A percentile compares a stretch with the other conserved stretches of the same genome.
These are phyloP conservation scores for Candida nemodendra DNA, from an alignment of 805 yeast genomes.

Conservation along the genomic window DNA sequence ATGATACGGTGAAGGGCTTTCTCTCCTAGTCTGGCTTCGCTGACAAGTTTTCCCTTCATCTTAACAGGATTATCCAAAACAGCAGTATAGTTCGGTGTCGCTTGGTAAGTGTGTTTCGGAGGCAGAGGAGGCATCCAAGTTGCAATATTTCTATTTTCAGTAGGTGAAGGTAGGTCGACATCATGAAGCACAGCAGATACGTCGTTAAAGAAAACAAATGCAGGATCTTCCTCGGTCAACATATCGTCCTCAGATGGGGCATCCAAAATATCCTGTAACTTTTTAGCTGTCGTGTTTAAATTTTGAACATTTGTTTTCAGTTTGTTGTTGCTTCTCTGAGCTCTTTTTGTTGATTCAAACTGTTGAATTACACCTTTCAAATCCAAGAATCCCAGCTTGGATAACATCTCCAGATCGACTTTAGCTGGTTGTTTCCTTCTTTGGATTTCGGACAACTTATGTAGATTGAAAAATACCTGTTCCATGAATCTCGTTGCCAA, in stretches of 20 bases:
- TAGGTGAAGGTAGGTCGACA: slow-evolving; percentile 52
- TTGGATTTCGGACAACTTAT: slow-evolving; percentile 55
- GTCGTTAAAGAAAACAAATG: slow-evolving; percentile 53
- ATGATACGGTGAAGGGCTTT: slow-evolving; percentile 64
- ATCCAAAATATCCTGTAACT: slow-evolving; percentile 14
- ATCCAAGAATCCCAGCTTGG: slow-evolving; percentile 42
- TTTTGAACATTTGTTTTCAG: slow-evolving; percentile 7
- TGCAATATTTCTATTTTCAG: slow-evolving; percentile 52
- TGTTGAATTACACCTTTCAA: slow-evolving; percentile 41
- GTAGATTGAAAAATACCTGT: slow-evolving; percentile 41
- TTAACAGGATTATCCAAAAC: slow-evolving; percentile 67
- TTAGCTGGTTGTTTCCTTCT: slow-evolving; percentile 56
- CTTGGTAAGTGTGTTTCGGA: slow-evolving; percentile 87
- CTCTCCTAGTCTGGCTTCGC: slow-evolving; percentile 81
- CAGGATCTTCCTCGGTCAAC: slow-evolving; percentile 40
- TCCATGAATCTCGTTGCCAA: slow-evolving; percentile 37
- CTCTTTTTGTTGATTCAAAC: slow-evolving; percentile 24
- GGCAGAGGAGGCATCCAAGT: slow-evolving; percentile 85
- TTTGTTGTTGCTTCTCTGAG: slow-evolving; percentile 11
- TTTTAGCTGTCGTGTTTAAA: slow-evolving; percentile 8
- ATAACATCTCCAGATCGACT: slow-evolving; percentile 47
- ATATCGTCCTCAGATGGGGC: slow-evolving; percentile 24
- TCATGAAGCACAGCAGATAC: slow-evolving; percentile 46
- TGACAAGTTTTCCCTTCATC: slow-evolving; percentile 68
- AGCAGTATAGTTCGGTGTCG: slow-evolving; percentile 66